Conservation (phyloP, 495 filamentous ascomycete genomes). For the Hypoxylon fragiforme region DNA sequence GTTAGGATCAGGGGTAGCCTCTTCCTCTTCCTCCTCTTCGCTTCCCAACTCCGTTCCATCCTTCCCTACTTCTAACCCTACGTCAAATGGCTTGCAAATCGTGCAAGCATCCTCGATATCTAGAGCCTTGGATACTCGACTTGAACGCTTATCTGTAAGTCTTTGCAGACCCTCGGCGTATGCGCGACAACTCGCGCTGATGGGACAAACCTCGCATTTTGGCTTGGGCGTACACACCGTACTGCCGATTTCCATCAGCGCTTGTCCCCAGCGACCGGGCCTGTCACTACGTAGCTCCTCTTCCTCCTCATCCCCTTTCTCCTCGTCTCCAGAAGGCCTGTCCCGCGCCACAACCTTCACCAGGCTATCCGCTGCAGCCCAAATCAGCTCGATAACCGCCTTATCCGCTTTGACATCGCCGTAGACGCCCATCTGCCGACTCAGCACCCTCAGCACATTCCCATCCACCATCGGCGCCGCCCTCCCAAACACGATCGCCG, state of each 20-base stretch:
- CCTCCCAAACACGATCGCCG: conserved; percentile 50
- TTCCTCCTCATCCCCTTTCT: neutral
- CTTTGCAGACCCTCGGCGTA: conserved; percentile 42
- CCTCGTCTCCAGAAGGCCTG: conserved; percentile 8
- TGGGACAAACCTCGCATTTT: conserved; percentile 45
- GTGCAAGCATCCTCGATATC: conserved; percentile 50
- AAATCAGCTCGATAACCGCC: conserved; percentile 41
- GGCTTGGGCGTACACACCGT: conserved; percentile 53
- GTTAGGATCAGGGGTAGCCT: too few relatives aligned
- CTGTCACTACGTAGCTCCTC: conserved; percentile 34
- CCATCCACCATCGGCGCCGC: conserved; percentile 53
- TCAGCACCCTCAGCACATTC: conserved; percentile 51
- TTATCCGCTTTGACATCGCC: conserved; percentile 48
- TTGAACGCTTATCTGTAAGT: too few relatives aligned
- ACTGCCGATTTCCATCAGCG: conserved; percentile 53
- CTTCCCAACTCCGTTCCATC: conserved; percentile 7
- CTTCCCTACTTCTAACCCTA: conserved; percentile 22
- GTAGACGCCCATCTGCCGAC: conserved; percentile 46
- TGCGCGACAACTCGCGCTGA: conserved; percentile 46
- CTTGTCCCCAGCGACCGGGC: conserved; percentile 52
- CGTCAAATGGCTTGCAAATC: conserved; percentile 43
- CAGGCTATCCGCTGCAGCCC: conserved; percentile 47
- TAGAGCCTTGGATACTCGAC: too few relatives aligned
- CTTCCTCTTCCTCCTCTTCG: too few relatives aligned
- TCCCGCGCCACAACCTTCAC: conserved; percentile 43